These are phyloP conservation scores for Ganoderma multipileum DNA, from an alignment of 1,284 basidiomycete species.

Conservation along the genomic window DNA sequence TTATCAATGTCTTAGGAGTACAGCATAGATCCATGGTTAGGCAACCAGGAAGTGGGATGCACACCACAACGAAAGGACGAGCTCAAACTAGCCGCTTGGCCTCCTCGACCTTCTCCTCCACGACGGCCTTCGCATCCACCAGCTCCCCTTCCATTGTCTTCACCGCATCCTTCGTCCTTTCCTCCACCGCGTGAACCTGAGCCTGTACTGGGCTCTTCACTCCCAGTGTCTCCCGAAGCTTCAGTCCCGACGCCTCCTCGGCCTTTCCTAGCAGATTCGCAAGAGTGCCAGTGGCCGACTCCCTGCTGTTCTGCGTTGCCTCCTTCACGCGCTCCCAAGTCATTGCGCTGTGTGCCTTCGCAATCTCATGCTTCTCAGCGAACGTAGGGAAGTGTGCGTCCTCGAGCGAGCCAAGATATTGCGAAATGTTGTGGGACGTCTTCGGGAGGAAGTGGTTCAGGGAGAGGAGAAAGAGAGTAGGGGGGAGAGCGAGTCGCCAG, in stretches of 20 bases:
- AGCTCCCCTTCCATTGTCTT: constrained; percentile 28
- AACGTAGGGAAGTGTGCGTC: constrained; percentile 71
- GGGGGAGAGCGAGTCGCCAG: constrained; percentile 74
- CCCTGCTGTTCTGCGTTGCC: constrained; percentile 36
- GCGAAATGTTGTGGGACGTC: constrained; percentile 73
- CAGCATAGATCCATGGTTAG: neutral
- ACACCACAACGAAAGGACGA: neutral
- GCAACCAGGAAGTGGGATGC: neutral
- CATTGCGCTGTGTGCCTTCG: constrained; percentile 68
- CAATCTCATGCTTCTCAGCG: constrained; percentile 72
- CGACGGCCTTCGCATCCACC: constrained; percentile 29
- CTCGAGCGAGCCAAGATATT: constrained; percentile 76
- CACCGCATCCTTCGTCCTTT: constrained; percentile 21
- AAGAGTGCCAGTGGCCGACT: constrained; percentile 54
- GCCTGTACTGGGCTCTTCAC: constrained; percentile 34
- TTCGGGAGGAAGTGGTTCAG: constrained; percentile 83
- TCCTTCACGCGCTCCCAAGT: constrained; percentile 47
- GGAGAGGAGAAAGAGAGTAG: constrained; percentile 69
- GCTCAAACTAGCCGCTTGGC: constrained; percentile 23
- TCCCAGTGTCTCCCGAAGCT: constrained; percentile 68
- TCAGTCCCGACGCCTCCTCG: constrained; percentile 77
- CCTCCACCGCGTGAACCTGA: constrained; percentile 7
- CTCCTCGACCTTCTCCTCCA: constrained; percentile 21
- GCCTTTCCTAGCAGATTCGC: constrained; percentile 59
- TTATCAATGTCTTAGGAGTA: neutral